phyloP scores from a whole-genome alignment of 306 rosid genomes.

The Morella rubra region DNA sequence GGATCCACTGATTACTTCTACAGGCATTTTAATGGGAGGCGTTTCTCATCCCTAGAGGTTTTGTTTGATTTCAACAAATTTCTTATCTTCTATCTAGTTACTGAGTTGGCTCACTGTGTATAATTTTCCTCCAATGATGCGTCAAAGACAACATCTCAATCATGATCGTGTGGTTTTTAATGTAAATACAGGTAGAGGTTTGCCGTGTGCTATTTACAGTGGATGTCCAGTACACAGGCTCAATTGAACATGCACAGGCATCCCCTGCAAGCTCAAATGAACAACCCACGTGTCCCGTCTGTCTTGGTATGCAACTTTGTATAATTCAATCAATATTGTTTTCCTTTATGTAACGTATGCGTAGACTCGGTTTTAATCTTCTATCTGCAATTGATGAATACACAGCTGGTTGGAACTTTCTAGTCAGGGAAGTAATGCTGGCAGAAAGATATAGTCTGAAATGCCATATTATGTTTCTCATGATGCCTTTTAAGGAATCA shows the following conservation, averaged over 20 bases:
- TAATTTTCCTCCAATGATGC: background rate
- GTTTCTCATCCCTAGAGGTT: conserved; percentile 90
- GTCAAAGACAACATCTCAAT: background rate
- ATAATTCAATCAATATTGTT: background rate
- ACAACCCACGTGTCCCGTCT: conserved; percentile 90
- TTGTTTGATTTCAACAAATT: conserved; percentile 1
- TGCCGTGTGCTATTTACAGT: conserved; percentile 74
- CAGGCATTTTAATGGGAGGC: conserved; percentile 64
- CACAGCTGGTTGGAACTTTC: background rate
- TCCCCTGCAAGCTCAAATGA: conserved; percentile 69
- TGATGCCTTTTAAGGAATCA: background rate
- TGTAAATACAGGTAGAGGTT: conserved; percentile 56
- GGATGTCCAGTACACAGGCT: conserved; percentile 89
- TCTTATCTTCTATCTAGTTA: background rate
- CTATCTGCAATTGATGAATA: background rate
- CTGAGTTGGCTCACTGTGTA: background rate
- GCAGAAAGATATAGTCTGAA: background rate
- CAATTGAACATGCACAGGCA: conserved; percentile 79
- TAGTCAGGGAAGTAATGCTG: background rate
- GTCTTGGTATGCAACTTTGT: conserved; percentile 57
- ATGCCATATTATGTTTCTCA: background rate
- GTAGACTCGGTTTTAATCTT: background rate
- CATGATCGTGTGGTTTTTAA: background rate
- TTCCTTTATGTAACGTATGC: background rate
- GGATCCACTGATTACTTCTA: conserved; percentile 70